Evolutionary conservation across 2,329 filamentous ascomycete genomes (phyloP), one percentile per base, ranked within the genome.

Genomic region (Pseudophaeomoniella oleicola): DNA sequence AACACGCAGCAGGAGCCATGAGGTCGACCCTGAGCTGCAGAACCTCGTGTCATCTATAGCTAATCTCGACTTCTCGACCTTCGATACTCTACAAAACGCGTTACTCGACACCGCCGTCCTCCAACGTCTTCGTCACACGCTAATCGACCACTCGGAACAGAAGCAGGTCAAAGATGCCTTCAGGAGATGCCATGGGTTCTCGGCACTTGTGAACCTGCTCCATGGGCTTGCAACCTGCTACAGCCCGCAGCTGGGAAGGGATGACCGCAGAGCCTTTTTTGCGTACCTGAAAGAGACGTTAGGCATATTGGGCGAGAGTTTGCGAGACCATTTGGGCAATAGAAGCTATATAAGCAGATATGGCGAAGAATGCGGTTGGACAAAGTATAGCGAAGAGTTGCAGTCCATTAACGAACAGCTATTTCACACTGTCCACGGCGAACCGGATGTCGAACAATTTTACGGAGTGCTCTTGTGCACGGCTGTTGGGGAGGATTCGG

Each of bases 381-480:
- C 76, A 44, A 72, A 76, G 5, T 56, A 94, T 37, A 78, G 90
- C 50, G 73, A 82, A 51, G 73, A 72, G 4, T 70, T 60, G 72
- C 71, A 42, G 75, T 74, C 54, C 75, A 78, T 55, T 73, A 80
- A 19, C 59, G 76, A 37, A 67, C 78, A 37, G 71, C 71, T 44
- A 69, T 45, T 47, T 31, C 38, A 42, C 15, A 37, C 37, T 9
- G 42, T 52, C 32, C 42, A 32, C 18, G 35, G 32, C 38, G 29
- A 32, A 4, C 37, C 69, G 39, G 76, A 82, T 44, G 67, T 75
- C 32, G 82, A 92, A 46, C 80, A 87, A 55, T 67, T 92, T 3
- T 92, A 92, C 57, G 85, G 85, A 17, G 78, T 80, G 47, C 70
- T 94, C 5, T 67, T 94, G 35, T 74, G 82, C 4, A 88, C 92